Evolutionary conservation across 805 yeast genomes (phyloP).

Genomic region (Saccharomycopsis guyanensis): DNA sequence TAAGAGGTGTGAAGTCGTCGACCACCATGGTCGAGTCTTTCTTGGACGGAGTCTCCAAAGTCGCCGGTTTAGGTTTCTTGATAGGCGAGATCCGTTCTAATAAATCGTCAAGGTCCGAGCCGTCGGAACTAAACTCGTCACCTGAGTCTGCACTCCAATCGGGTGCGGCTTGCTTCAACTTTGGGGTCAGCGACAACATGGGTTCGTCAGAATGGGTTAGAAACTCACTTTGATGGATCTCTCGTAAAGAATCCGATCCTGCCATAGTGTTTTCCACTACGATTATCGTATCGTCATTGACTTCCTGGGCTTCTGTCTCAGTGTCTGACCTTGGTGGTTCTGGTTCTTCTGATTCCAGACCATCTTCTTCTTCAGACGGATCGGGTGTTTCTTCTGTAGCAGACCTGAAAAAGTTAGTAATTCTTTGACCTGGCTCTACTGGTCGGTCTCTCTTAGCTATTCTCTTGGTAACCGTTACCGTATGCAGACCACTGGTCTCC

Average conservation of each 20-base stretch:
- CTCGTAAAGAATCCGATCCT: not conserved
- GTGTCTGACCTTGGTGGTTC: too few species aligned
- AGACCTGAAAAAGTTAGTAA: not conserved
- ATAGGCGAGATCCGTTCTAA: slow-evolving; percentile 7
- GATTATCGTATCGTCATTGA: too few species aligned
- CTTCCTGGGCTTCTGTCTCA: too few species aligned
- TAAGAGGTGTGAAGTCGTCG: not conserved
- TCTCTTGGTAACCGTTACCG: too few species aligned
- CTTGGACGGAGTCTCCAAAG: not conserved
- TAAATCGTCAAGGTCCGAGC: slow-evolving; percentile 3
- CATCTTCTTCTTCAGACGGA: too few species aligned
- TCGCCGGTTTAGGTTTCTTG: not conserved
- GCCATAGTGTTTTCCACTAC: too few species aligned
- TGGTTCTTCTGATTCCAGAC: too few species aligned
- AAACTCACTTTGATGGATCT: not conserved
- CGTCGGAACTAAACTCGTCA: slow-evolving; percentile 9
- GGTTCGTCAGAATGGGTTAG: not conserved
- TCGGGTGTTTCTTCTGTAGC: too few species aligned
- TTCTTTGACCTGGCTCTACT: not conserved
- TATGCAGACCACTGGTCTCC: too few species aligned
- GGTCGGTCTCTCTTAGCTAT: not conserved
- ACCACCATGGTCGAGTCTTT: not conserved
- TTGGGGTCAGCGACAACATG: not conserved
- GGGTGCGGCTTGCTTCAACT: not conserved
- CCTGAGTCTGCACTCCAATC: not conserved